Evolutionary conservation across 805 yeast species (phyloP).

Genomic region (Candida vaughaniae): DNA sequence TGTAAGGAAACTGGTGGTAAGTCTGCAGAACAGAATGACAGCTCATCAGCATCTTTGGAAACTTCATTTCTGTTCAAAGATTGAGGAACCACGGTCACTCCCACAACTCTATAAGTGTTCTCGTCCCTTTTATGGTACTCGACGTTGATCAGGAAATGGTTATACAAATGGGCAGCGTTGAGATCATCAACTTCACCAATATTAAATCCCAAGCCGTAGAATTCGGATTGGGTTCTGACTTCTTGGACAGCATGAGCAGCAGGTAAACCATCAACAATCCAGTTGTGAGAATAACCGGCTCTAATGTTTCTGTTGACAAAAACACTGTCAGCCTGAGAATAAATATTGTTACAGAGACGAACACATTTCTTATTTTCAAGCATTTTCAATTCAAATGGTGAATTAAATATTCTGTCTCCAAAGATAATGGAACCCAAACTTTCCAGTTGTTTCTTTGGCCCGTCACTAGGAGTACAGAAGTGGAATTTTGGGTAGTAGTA

Average conservation of each 20-base stretch:
- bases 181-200: slow-evolving; percentile 67
- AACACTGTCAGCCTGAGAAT: slow-evolving; percentile 63
- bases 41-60: slow-evolving; percentile 20
- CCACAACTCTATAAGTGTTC: slow-evolving; percentile 81
- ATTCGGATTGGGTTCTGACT: slow-evolving; percentile 54
- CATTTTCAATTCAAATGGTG: slow-evolving; percentile 85
- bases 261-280: slow-evolving; percentile 95
- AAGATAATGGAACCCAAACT: slow-evolving; percentile 89
- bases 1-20: slow-evolving; percentile 47
- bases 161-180: slow-evolving; percentile 60
- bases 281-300: slow-evolving; percentile 83
- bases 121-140: slow-evolving; percentile 80
- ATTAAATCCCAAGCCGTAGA: slow-evolving; percentile 79
- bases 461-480: slow-evolving; percentile 75
- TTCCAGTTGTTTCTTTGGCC: slow-evolving; percentile 74
- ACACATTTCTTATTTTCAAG: slow-evolving; percentile 68
- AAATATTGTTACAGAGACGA: slow-evolving; percentile 59
- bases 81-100: slow-evolving; percentile 73
- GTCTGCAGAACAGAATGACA: slow-evolving; percentile 29
- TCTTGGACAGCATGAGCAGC: slow-evolving; percentile 69
- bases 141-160: slow-evolving; percentile 75
- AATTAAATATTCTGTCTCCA: slow-evolving; percentile 93
- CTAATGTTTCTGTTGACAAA: slow-evolving; percentile 78
- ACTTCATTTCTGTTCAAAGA: slow-evolving; percentile 45
- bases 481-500: slow-evolving; percentile 82